phyloP scores from a whole-genome alignment of 441 rosid species.

The Adansonia gregorii region DNA sequence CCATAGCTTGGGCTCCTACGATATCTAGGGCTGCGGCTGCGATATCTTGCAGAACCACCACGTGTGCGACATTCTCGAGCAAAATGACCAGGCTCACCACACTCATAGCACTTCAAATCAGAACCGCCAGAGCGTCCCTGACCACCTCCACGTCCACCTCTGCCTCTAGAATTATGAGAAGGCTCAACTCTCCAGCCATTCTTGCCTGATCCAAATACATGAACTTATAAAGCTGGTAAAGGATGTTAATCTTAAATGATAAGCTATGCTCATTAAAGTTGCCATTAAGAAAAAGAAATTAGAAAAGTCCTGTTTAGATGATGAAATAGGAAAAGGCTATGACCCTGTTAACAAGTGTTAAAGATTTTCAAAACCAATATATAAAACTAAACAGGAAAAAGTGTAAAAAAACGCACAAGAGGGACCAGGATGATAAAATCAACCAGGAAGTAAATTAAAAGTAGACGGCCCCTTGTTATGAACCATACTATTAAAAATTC shows the following conservation, averaged over 20 bases:
- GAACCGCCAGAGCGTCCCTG: constrained; percentile 72
- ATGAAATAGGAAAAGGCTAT: background rate
- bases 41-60: constrained; percentile 64
- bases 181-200: constrained; percentile 81
- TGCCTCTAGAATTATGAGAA: constrained; percentile 70
- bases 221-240: background rate
- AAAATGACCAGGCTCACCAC: constrained; percentile 86
- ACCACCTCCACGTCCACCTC: constrained; percentile 59
- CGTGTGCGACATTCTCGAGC: constrained; percentile 77
- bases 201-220: constrained; percentile 49
- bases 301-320: background rate
- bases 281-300: background rate
- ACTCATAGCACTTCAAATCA: constrained; percentile 77
- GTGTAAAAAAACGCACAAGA: background rate
- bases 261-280: background rate
- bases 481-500: background rate
- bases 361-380: background rate
- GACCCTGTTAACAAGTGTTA: background rate
- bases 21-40: constrained; percentile 74
- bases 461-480: background rate
- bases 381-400: background rate
- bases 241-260: background rate
- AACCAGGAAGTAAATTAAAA: background rate
- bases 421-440: background rate
- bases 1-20: constrained; percentile 83